Conservation (phyloP, 768 basidiomycete genomes). For the Leccinellum rugosiceps region DNA sequence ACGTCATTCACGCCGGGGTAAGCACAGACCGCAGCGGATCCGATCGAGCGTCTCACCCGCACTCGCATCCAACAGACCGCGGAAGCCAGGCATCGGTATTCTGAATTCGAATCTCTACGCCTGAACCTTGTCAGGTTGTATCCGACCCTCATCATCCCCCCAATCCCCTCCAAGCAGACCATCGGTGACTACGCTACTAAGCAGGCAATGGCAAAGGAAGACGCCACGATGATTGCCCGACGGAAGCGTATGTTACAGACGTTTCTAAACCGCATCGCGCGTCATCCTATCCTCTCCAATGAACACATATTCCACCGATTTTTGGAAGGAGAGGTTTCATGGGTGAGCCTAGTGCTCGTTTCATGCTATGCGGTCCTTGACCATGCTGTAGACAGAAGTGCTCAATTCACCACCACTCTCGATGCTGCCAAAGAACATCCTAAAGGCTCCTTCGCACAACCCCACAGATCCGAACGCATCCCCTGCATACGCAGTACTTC, state of each 20-base stretch:
- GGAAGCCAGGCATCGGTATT: slow-evolving; percentile 88
- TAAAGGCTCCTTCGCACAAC: slow-evolving; percentile 93
- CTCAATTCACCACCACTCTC: slow-evolving; percentile 90
- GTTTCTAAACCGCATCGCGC: slow-evolving; percentile 85
- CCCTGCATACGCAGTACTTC: slow-evolving; percentile 77
- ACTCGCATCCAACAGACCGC: slow-evolving; percentile 51
- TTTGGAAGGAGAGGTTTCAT: slow-evolving; percentile 92
- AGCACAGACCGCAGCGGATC: slow-evolving; percentile 19
- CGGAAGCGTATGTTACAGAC: slow-evolving; percentile 94
- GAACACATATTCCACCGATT: slow-evolving; percentile 97
- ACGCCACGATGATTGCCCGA: slow-evolving; percentile 84
- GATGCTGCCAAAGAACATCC: slow-evolving; percentile 88
- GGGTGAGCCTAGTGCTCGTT: slow-evolving; percentile 52
- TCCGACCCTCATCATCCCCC: slow-evolving; percentile 94
- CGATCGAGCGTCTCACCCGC: slow-evolving; percentile 5
- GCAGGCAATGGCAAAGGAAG: slow-evolving; percentile 95
- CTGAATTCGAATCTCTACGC: slow-evolving; percentile 94
- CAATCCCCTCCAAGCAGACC: slow-evolving; percentile 95
- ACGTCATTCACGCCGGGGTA: slow-evolving; percentile 89
- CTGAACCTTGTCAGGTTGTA: slow-evolving; percentile 81
- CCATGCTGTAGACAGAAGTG: slow-evolving; percentile 69
- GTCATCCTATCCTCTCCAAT: slow-evolving; percentile 93
- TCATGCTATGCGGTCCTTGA: slow-evolving; percentile 3
- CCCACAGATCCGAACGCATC: slow-evolving; percentile 78
- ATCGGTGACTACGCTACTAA: slow-evolving; percentile 97